These are phyloP conservation scores for Hyphopichia buzzinii DNA, from an alignment of 1,139 yeast species.

Conservation along the genomic window DNA sequence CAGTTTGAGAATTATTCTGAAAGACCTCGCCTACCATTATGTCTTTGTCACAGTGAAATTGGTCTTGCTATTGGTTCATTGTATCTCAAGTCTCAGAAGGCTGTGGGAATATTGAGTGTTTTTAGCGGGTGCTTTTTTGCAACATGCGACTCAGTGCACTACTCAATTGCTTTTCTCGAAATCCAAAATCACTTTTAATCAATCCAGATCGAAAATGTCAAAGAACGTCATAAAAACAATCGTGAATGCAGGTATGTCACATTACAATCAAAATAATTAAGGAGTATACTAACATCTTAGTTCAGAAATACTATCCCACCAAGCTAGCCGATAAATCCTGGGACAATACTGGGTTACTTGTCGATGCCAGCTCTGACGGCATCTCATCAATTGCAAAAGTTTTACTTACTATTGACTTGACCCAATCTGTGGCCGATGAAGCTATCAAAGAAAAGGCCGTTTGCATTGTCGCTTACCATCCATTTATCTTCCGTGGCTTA, in stretches of 20 bases:
- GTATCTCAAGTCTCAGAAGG: no score
- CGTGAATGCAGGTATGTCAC: slow-evolving; percentile 47
- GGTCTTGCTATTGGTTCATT: no score
- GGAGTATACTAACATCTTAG: slow-evolving; percentile 20
- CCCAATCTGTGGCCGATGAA: slow-evolving; percentile 81
- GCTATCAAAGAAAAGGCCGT: slow-evolving; percentile 56
- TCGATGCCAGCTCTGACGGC: slow-evolving; percentile 51
- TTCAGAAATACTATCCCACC: slow-evolving; percentile 71
- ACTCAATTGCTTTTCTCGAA: no score
- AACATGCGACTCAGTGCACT: no score
- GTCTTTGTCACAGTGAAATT: no score
- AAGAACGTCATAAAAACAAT: slow-evolving; percentile 43
- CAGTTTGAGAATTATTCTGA: no score
- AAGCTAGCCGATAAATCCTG: slow-evolving; percentile 80
- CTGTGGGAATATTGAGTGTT: no score
- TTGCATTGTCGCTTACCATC: slow-evolving; percentile 85
- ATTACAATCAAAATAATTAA: slow-evolving; percentile 5
- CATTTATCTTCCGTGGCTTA: slow-evolving; percentile 87
- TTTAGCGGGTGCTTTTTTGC: no score
- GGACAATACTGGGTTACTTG: slow-evolving; percentile 91
- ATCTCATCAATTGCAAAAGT: slow-evolving; percentile 34
- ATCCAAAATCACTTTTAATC: no score
- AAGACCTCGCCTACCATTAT: no score
- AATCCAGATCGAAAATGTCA: slow-evolving; percentile 34
- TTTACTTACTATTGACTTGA: slow-evolving; percentile 79